Conservation (phyloP, 129 eudicot genomes). For the Flaveria linearis region DNA sequence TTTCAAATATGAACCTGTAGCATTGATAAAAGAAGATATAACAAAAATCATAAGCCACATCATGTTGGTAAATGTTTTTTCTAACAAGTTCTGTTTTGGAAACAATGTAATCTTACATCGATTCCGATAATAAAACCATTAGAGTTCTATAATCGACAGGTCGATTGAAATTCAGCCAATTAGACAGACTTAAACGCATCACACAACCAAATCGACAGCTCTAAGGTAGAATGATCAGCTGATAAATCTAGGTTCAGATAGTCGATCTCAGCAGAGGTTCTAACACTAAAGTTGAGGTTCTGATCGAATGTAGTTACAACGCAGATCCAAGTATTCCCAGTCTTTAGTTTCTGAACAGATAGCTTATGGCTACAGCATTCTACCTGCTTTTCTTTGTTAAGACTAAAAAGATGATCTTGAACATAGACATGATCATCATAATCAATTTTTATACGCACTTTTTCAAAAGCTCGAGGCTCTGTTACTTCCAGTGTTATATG, state of each 20-base stretch:
- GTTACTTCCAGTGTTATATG: background rate
- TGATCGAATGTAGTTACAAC: background rate
- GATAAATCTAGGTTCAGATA: background rate
- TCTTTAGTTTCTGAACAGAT: background rate
- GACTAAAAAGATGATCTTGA: background rate
- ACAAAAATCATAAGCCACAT: too few relatives aligned
- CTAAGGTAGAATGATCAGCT: background rate
- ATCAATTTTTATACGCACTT: background rate
- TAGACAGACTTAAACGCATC: background rate
- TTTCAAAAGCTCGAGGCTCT: background rate
- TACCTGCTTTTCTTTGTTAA: background rate
- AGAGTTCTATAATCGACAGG: too few relatives aligned
- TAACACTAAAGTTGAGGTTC: background rate
- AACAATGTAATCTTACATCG: too few relatives aligned
- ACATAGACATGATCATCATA: background rate
- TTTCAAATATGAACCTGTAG: too few relatives aligned
- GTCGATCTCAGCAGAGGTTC: background rate
- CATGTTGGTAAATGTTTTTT: too few relatives aligned
- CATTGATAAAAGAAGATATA: too few relatives aligned
- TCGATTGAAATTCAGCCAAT: background rate
- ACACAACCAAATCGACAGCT: background rate
- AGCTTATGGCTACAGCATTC: background rate
- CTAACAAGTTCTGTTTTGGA: too few relatives aligned
- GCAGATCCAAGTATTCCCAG: background rate
- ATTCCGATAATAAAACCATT: too few relatives aligned